Evolutionary conservation across 1,284 basidiomycete species (phyloP), one percentile per base, ranked within the genome.

Genomic region (Fomitopsis pinicola): DNA sequence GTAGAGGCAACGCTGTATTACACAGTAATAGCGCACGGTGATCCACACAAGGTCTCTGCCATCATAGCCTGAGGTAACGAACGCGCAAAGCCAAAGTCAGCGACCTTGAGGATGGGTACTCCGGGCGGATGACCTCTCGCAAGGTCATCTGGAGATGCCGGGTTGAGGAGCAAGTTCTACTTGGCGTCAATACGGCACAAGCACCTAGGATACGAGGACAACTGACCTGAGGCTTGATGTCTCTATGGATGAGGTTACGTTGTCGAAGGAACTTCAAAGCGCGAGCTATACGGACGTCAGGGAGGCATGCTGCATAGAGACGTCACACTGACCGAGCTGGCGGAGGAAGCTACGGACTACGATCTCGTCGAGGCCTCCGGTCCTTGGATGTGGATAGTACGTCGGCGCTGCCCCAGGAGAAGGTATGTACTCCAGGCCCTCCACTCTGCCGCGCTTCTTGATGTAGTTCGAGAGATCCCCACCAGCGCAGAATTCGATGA

Each of bases 11-110:
- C 42, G 2, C 8, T 8, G 8, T 33, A 5, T 33, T 7, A 10
- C 10, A 42, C 7, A 33, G n/a, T 33, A 35, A 3, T 8, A 2
- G 83, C 92, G 75, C 71, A 94, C 88, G 97, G 97, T 22, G 95
- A 98, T 8, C 97, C 97, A 72, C 97, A 99, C 0, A 99, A 81
- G 2, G 97, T 99, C 76, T 99, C 97, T 9, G 97, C 97, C 84
- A 99, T 87, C 79, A 94, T 91, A 4, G 94, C 89, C 53, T 91
- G 92, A 0, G 96, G 95, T 7, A 99, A 80, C 38, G 91, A 92
- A 14, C 97, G 85, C 0, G 97, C 97, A 70, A 99, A 99, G 0
- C 97, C 97, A 74, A 99, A 99, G 75, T 99, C 97, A 28, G 97
- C 97, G 5, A 98, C 88, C 75, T 97, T 97, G 67, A 98, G 85